phyloP scores from a whole-genome alignment of 1,284 basidiomycete species.

The Mrakiaceae sp. region DNA sequence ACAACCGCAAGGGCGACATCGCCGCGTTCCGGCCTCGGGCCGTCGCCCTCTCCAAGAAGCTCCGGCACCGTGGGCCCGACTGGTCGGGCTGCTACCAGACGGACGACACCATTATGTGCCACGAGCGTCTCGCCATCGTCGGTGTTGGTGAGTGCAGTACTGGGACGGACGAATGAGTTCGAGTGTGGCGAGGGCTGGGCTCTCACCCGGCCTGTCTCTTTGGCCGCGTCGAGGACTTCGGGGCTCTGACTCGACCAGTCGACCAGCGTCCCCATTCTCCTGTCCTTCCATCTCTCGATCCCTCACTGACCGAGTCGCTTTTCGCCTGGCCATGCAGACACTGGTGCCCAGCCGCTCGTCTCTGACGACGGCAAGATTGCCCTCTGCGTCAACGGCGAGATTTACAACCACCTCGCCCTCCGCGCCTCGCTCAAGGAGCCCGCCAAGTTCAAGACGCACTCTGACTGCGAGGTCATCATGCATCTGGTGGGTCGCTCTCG shows the following conservation, averaged over 20 bases:
- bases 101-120: slow-evolving; percentile 65
- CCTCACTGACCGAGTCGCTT: neutral
- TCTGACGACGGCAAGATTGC: slow-evolving; percentile 76
- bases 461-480: slow-evolving; percentile 96
- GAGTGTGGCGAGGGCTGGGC: neutral
- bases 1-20: slow-evolving; percentile 65
- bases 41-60: slow-evolving; percentile 74
- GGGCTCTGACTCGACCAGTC: too few species aligned
- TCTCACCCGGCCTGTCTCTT: slow-evolving; percentile 1
- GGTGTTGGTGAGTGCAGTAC: slow-evolving; percentile 71
- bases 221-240: neutral
- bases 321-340: slow-evolving; percentile 46
- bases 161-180: neutral
- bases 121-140: slow-evolving; percentile 91
- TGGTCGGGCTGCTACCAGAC: slow-evolving; percentile 81
- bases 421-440: slow-evolving; percentile 54
- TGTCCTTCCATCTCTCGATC: neutral
- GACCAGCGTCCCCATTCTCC: neutral
- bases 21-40: slow-evolving; percentile 55
- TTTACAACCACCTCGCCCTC: slow-evolving; percentile 91
- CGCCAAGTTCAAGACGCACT: slow-evolving; percentile 89
- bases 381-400: slow-evolving; percentile 96
- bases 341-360: slow-evolving; percentile 89
- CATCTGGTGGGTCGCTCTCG: slow-evolving; percentile 52
- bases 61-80: slow-evolving; percentile 87